Evolutionary conservation across 148 eudicot genomes (phyloP).

Genomic region (Nepenthes gracilis): DNA sequence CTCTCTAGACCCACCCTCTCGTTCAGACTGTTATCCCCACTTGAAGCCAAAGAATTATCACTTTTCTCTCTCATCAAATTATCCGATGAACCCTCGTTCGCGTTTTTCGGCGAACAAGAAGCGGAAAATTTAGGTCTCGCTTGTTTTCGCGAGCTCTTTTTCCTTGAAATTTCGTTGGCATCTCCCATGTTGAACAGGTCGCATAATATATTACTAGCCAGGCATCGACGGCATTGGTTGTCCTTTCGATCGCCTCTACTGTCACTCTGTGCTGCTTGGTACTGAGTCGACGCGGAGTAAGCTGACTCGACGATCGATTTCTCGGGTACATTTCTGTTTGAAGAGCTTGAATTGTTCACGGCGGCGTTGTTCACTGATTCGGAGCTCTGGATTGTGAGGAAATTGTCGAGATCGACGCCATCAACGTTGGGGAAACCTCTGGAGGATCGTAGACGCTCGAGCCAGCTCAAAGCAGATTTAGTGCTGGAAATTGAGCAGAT

Average conservation of each 20-base stretch:
- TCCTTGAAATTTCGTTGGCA: constrained; percentile 14
- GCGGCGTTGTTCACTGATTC: not conserved
- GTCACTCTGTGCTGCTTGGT: not conserved
- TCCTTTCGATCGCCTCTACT: no score
- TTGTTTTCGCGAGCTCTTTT: constrained; percentile 49
- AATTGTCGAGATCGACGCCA: constrained; percentile 44
- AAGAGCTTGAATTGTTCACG: not conserved
- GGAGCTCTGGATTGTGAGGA: constrained; percentile 18
- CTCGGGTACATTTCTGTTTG: not conserved
- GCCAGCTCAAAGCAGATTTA: constrained; percentile 52
- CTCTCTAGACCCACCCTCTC: not conserved
- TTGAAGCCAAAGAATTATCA: constrained; percentile 14
- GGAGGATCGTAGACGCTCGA: constrained; percentile 71
- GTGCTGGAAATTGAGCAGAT: constrained; percentile 23
- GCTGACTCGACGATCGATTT: not conserved
- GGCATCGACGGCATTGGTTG: not conserved
- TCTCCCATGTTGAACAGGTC: constrained; percentile 64
- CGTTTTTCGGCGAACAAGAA: constrained; percentile 2
- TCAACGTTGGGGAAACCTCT: constrained; percentile 51
- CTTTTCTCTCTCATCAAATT: constrained; percentile 17
- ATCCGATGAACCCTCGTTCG: constrained; percentile 16
- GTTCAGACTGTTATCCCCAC: constrained; percentile 30
- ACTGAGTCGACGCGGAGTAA: constrained; percentile 9
- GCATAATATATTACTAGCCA: constrained; percentile 20
- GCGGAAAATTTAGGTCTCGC: constrained; percentile 52